Conservation (phyloP, 441 rosid species). For the Pelargonium hybrid region DNA sequence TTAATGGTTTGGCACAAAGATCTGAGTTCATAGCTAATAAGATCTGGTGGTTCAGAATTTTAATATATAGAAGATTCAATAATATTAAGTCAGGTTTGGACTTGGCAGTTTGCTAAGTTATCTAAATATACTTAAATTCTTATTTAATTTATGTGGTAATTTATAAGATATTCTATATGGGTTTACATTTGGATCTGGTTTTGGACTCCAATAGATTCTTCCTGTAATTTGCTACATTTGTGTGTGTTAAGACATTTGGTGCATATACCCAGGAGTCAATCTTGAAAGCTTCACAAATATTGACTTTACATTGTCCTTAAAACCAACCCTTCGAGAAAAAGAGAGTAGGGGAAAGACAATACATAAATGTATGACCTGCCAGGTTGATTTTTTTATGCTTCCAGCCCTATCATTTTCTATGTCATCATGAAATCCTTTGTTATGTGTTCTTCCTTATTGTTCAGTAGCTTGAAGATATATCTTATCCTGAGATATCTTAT, state of each 20-base stretch:
- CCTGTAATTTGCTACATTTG: too few species aligned
- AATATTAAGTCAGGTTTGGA: neutral
- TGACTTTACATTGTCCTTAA: too few species aligned
- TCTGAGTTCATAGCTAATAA: neutral
- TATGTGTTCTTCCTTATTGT: neutral
- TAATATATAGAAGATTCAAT: neutral
- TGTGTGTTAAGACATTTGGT: too few species aligned
- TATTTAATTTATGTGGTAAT: too few species aligned
- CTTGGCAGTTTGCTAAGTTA: neutral
- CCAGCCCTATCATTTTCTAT: too few species aligned
- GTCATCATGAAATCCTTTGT: too few species aligned
- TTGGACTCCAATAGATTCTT: too few species aligned
- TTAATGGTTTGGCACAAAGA: neutral
- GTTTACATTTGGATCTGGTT: too few species aligned
- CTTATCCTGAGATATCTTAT: neutral
- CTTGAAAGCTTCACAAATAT: too few species aligned
- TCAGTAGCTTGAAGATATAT: neutral
- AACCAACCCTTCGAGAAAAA: neutral
- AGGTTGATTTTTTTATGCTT: neutral
- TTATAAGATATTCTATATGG: too few species aligned
- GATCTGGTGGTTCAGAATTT: neutral
- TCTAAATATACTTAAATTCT: too few species aligned
- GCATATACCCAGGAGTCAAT: too few species aligned
- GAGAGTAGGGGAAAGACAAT: neutral
- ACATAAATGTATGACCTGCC: neutral